A percentile compares a stretch with the other conserved stretches of the same genome.
Conservation (phyloP, 129 eudicot species). For the Gnaphalium uliginosum region DNA sequence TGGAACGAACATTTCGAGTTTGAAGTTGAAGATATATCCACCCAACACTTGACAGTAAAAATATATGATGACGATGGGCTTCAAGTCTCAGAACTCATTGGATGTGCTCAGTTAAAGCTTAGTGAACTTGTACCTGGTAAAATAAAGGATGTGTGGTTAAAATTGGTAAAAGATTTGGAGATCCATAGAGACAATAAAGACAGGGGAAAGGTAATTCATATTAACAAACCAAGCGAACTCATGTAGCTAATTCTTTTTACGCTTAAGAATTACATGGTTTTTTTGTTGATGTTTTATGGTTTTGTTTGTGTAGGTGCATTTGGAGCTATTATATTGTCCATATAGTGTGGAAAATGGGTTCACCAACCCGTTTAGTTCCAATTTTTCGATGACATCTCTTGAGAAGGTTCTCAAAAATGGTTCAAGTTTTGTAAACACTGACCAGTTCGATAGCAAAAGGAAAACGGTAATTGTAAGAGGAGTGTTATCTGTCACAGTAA, state of each 20-base stretch:
- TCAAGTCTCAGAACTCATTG: constrained; percentile 85
- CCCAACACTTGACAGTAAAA: constrained; percentile 86
- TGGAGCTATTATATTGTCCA: constrained; percentile 86
- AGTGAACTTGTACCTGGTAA: constrained; percentile 88
- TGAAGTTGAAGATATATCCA: constrained; percentile 77
- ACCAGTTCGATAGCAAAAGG: constrained; percentile 29
- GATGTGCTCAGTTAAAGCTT: constrained; percentile 74
- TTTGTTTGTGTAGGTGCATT: constrained; percentile 59
- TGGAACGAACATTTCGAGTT: constrained; percentile 99
- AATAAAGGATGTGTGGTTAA: constrained; percentile 92
- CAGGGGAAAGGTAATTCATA: constrained; percentile 75
- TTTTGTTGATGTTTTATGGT: constrained; percentile 12
- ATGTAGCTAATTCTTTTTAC: background rate
- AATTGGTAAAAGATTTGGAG: constrained; percentile 89
- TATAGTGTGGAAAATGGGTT: constrained; percentile 61
- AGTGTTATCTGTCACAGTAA: constrained; percentile 82
- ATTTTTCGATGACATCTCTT: constrained; percentile 66
- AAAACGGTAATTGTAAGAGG: constrained; percentile 71
- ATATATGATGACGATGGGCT: constrained; percentile 83
- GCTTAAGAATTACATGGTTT: constrained; percentile 6
- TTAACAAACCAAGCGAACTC: background rate
- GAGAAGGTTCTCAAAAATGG: constrained; percentile 72
- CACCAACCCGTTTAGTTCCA: constrained; percentile 65
- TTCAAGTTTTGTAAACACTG: constrained; percentile 48
- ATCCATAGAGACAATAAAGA: constrained; percentile 79